Evolutionary conservation across 1,284 basidiomycete genomes (phyloP).

Genomic region (Puccinia polysora): DNA sequence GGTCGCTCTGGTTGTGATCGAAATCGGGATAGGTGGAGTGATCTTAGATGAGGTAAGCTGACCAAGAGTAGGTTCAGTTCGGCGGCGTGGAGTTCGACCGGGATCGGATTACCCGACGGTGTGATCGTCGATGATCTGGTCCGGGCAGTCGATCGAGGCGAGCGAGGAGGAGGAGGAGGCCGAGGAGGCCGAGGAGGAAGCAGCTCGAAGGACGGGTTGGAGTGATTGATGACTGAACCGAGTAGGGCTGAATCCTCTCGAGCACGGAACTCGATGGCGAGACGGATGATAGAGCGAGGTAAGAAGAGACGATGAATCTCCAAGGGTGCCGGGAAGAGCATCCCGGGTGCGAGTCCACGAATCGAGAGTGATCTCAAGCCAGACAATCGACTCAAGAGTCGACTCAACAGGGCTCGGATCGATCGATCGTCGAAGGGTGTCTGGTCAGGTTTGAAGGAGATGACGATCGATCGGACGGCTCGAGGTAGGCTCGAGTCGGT

Average conservation of each 20-base stretch:
- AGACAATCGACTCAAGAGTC: neutral
- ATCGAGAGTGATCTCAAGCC: neutral
- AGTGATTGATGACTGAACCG: neutral
- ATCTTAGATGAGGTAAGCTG: conserved; percentile 4
- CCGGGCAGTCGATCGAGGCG: neutral
- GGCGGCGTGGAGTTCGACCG: conserved; percentile 1
- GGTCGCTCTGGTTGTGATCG: neutral
- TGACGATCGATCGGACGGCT: neutral
- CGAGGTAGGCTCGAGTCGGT: neutral
- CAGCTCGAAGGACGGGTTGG: neutral
- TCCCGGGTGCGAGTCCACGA: neutral
- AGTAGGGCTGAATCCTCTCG: neutral
- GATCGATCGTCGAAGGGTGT: neutral
- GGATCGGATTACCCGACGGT: too few species aligned
- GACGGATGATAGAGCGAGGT: neutral
- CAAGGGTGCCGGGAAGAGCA: conserved; percentile 5
- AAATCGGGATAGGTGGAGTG: conserved; percentile 11
- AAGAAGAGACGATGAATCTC: neutral
- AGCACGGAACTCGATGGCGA: conserved; percentile 5
- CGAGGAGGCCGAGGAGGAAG: neutral
- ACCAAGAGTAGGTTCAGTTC: conserved; percentile 14
- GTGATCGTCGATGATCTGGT: too few species aligned
- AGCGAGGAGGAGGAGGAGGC: neutral
- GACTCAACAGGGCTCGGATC: neutral
- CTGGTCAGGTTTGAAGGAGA: conserved; percentile 4